These are phyloP conservation scores for Coemansia sp. DNA, from an alignment of 192 early-diverging fungal genomes.

Conservation along the genomic window DNA sequence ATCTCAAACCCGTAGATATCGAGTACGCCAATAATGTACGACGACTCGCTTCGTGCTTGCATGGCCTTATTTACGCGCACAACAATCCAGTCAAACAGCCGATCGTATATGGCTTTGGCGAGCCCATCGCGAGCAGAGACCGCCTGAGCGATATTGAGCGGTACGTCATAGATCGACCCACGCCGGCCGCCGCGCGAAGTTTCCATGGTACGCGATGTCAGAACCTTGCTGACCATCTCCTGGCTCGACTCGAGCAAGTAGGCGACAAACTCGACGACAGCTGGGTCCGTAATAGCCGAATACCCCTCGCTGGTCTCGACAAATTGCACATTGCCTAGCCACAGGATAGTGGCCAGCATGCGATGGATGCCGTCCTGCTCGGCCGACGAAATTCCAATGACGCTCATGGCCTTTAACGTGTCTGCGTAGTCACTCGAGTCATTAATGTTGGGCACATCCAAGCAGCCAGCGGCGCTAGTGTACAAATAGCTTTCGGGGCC, in stretches of 20 bases:
- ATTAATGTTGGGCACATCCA: constrained; percentile 91
- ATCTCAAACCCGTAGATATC: constrained; percentile 99
- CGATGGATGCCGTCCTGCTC: constrained; percentile 89
- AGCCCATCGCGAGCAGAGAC: constrained; percentile 87
- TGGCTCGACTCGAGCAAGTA: constrained; percentile 69
- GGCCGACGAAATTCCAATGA: constrained; percentile 80
- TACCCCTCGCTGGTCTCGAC: constrained; percentile 77
- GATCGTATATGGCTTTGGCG: constrained; percentile 90
- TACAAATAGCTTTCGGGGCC: constrained; percentile 80
- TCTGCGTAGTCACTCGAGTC: constrained; percentile 85
- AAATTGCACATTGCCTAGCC: constrained; percentile 95
- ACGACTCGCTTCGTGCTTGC: constrained; percentile 59
- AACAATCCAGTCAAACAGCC: constrained; percentile 99
- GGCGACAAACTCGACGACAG: constrained; percentile 71
- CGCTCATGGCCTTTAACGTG: constrained; percentile 89
- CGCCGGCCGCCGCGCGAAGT: constrained; percentile 75
- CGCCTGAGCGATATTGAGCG: constrained; percentile 90
- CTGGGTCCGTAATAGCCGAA: constrained; percentile 61
- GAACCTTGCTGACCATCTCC: constrained; percentile 63
- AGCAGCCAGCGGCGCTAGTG: constrained; percentile 71
- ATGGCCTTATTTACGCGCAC: constrained; percentile 89
- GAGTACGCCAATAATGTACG: constrained; percentile 87
- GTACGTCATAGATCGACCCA: constrained; percentile 80
- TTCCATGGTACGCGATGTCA: constrained; percentile 73
- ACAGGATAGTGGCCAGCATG: constrained; percentile 92